phyloP scores from a whole-genome alignment of 345 rosid species.

The Camelina laxa region DNA sequence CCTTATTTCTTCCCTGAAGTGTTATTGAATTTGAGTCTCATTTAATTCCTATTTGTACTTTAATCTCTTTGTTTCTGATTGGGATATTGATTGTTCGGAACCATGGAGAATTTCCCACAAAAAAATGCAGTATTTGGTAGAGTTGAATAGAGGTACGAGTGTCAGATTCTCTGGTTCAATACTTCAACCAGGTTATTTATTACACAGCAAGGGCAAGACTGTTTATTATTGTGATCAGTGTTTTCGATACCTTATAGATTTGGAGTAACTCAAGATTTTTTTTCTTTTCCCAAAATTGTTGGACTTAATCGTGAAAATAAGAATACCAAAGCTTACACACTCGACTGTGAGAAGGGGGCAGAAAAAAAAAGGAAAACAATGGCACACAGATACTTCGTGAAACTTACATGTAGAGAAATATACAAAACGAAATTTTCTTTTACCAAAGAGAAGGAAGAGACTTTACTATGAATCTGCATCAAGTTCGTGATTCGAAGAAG shows the following conservation, averaged over 20 bases:
- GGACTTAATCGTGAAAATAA: background rate
- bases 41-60: conserved; percentile 22
- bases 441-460: background rate
- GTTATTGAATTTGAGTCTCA: conserved; percentile 12
- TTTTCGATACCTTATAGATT: background rate
- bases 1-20: background rate
- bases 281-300: background rate
- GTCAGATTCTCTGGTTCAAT: background rate
- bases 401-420: conserved; percentile 29
- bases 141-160: background rate
- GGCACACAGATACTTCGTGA: conserved; percentile 22
- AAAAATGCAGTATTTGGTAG: background rate
- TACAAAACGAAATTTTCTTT: conserved; percentile 36
- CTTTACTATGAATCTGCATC: conserved; percentile 43
- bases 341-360: background rate
- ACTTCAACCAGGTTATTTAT: background rate
- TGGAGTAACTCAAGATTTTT: background rate
- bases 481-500: conserved; percentile 40
- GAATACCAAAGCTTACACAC: conserved; percentile 20
- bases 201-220: background rate
- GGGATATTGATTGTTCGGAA: conserved; percentile 4
- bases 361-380: background rate
- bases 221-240: background rate
- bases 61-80: conserved; percentile 19
- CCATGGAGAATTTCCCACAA: background rate